Evolutionary conservation across 306 rosid species (phyloP).

Genomic region (Trichosanthes truncata): DNA sequence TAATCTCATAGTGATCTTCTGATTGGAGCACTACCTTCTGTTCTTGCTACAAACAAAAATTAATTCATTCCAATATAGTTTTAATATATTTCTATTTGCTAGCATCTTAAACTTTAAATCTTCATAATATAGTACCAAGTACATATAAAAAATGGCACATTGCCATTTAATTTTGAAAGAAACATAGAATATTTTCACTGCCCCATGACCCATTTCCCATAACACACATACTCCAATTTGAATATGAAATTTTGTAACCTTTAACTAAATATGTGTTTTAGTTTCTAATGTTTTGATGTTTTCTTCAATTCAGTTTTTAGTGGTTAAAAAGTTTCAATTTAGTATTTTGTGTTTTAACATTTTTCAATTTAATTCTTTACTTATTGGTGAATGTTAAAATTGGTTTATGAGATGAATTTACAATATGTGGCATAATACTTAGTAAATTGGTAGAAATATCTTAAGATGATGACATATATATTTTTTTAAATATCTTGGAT

Average conservation of each 20-base stretch:
- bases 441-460: too few species aligned
- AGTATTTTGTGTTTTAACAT: too few species aligned
- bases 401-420: too few species aligned
- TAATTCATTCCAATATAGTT: not conserved
- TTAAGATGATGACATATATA: too few species aligned
- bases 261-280: not conserved
- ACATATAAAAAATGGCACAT: not conserved
- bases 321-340: too few species aligned
- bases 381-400: too few species aligned
- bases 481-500: too few species aligned
- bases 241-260: not conserved
- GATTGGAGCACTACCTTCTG: conserved; percentile 3
- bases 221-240: not conserved
- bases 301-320: too few species aligned
- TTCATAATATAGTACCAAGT: not conserved
- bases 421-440: too few species aligned
- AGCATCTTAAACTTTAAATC: not conserved
- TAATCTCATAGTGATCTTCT: conserved; percentile 2
- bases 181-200: not conserved
- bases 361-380: too few species aligned
- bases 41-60: conserved; percentile 4
- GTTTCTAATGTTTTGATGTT: not conserved
- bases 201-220: not conserved
- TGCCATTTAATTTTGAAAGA: not conserved
- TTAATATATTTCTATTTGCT: not conserved